Evolutionary conservation across 768 basidiomycete genomes (phyloP).

Genomic region (Leucosporidium scottii): DNA sequence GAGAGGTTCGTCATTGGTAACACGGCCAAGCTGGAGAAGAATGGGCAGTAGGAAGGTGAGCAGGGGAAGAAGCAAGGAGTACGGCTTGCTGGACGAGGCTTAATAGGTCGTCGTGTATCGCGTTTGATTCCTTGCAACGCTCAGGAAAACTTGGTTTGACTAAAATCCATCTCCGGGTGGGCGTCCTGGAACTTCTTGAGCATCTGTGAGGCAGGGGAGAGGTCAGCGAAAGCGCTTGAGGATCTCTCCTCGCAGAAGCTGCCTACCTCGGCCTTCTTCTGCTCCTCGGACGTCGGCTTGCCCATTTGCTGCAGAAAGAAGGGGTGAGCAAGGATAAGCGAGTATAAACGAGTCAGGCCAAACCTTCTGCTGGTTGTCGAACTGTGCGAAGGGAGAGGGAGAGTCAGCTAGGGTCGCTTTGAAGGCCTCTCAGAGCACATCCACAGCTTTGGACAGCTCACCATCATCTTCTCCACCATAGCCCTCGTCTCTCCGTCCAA

Average conservation of each 20-base stretch:
- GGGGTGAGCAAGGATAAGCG: neutral
- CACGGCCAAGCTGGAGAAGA: too few relatives aligned
- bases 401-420: neutral
- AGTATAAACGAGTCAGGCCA: neutral
- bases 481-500: constrained; percentile 92
- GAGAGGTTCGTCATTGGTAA: too few relatives aligned
- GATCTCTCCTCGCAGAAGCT: neutral
- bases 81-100: too few relatives aligned
- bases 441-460: constrained; percentile 45
- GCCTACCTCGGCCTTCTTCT: constrained; percentile 34
- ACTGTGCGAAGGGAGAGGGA: constrained; percentile 35
- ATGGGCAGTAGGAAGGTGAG: too few relatives aligned
- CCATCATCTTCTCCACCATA: constrained; percentile 99
- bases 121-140: too few relatives aligned
- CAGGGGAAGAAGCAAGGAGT: too few relatives aligned
- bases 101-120: too few relatives aligned
- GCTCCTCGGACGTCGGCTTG: constrained; percentile 37
- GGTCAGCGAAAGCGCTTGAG: neutral
- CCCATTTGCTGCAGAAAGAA: constrained; percentile 34
- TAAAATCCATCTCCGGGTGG: constrained; percentile 92
- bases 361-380: constrained; percentile 47
- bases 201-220: constrained; percentile 48
- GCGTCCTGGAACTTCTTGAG: constrained; percentile 79
- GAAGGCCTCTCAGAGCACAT: constrained; percentile 13
- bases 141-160: constrained; percentile 46